phyloP scores from a whole-genome alignment of 1,284 basidiomycete genomes.

The Trametes sp. region DNA sequence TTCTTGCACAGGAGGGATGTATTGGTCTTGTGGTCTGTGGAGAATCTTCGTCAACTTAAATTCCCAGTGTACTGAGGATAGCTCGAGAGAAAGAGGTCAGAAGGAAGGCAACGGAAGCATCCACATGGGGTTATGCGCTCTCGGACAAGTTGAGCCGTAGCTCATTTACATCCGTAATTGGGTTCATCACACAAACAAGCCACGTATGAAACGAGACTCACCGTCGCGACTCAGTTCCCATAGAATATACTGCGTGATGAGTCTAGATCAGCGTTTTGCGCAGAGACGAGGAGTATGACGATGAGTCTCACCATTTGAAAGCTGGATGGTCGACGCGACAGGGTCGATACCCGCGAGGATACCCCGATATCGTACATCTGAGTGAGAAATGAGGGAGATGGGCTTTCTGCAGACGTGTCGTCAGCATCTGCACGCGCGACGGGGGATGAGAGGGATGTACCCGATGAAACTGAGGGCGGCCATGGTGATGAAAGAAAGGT shows the following conservation, averaged over 20 bases:
- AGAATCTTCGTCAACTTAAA: constrained; percentile 30
- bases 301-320: constrained; percentile 75
- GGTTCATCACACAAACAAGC: constrained; percentile 50
- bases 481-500: constrained; percentile 50
- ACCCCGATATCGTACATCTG: constrained; percentile 90
- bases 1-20: constrained; percentile 78
- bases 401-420: constrained; percentile 64
- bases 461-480: constrained; percentile 74
- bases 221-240: constrained; percentile 88
- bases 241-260: constrained; percentile 72
- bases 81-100: constrained; percentile 47
- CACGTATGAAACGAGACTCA: constrained; percentile 50
- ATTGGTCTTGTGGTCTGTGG: constrained; percentile 70
- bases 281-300: constrained; percentile 1
- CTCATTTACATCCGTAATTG: constrained; percentile 73
- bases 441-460: constrained; percentile 44
- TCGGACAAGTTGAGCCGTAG: constrained; percentile 59
- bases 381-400: constrained; percentile 91
- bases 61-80: constrained; percentile 19
- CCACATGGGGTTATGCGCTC: constrained; percentile 77
- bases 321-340: constrained; percentile 82
- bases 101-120: constrained; percentile 80
- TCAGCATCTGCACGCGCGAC: constrained; percentile 28
- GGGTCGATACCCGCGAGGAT: constrained; percentile 88
- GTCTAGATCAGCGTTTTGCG: neutral